phyloP scores from a whole-genome alignment of 2,329 filamentous ascomycete species.

The Colletotrichum viniferum region DNA sequence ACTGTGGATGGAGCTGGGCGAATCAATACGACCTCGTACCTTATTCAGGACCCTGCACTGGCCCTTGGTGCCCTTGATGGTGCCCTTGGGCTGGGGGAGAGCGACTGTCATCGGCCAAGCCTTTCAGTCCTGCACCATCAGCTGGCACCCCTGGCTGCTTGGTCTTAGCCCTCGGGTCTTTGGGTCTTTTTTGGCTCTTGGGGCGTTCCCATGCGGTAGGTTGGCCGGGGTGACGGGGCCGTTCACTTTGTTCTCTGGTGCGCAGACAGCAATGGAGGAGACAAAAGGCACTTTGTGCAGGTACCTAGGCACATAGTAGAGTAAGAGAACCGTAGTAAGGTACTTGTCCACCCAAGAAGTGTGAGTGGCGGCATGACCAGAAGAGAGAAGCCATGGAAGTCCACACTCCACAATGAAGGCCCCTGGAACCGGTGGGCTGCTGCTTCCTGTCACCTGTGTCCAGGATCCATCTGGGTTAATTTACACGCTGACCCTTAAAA shows the following conservation, averaged over 20 bases:
- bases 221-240: neutral
- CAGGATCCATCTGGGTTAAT: conserved; percentile 5
- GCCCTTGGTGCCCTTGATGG: neutral
- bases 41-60: conserved; percentile 19
- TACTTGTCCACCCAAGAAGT: neutral
- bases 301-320: neutral
- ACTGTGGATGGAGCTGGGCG: conserved; percentile 6
- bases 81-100: neutral
- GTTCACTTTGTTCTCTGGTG: neutral
- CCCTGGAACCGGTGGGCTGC: neutral
- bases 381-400: neutral
- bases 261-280: neutral
- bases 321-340: too few relatives aligned
- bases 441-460: neutral
- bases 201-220: neutral
- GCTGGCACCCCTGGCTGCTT: conserved; percentile 1
- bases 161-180: neutral
- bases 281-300: neutral
- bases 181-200: neutral
- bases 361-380: neutral
- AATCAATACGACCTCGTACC: conserved; percentile 22
- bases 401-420: neutral
- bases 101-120: conserved; percentile 13
- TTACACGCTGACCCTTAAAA: neutral
- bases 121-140: conserved; percentile 1